phyloP scores from a whole-genome alignment of 1,284 basidiomycete genomes.

The Ceratobasidium sp. region DNA sequence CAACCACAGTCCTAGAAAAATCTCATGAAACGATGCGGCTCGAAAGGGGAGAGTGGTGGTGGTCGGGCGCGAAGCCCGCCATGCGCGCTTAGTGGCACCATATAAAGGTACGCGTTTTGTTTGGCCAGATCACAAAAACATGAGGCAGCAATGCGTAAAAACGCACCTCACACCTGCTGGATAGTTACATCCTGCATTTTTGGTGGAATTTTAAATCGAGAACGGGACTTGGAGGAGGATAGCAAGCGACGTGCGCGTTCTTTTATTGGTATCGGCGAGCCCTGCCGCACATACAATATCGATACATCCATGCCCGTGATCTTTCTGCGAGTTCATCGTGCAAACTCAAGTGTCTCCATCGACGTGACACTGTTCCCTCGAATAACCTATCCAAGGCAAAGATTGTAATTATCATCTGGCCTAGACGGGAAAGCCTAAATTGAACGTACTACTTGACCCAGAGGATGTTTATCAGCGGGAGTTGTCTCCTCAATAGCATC shows the following conservation, averaged over 20 bases:
- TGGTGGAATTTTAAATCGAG: neutral
- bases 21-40: neutral
- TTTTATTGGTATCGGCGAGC: constrained; percentile 35
- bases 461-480: constrained; percentile 86
- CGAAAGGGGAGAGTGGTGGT: neutral
- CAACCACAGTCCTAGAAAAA: neutral
- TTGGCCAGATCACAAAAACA: constrained; percentile 13
- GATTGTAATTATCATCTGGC: neutral
- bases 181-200: neutral
- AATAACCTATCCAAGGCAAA: constrained; percentile 70
- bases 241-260: constrained; percentile 2
- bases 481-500: constrained; percentile 92
- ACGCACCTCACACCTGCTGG: neutral
- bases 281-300: constrained; percentile 26
- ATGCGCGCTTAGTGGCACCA: constrained; percentile 15
- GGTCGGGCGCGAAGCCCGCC: neutral
- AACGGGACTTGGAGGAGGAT: neutral
- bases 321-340: constrained; percentile 7
- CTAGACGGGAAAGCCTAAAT: neutral
- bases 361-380: constrained; percentile 94
- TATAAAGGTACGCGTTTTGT: constrained; percentile 8
- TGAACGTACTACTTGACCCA: constrained; percentile 84
- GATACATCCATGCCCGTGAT: constrained; percentile 1
- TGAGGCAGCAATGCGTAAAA: constrained; percentile 1
- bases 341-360: constrained; percentile 78